A percentile compares a stretch with the other conserved stretches of the same genome.
phyloP scores from a whole-genome alignment of 2,329 filamentous ascomycete genomes.

The Malbranchea cinnamomea region DNA sequence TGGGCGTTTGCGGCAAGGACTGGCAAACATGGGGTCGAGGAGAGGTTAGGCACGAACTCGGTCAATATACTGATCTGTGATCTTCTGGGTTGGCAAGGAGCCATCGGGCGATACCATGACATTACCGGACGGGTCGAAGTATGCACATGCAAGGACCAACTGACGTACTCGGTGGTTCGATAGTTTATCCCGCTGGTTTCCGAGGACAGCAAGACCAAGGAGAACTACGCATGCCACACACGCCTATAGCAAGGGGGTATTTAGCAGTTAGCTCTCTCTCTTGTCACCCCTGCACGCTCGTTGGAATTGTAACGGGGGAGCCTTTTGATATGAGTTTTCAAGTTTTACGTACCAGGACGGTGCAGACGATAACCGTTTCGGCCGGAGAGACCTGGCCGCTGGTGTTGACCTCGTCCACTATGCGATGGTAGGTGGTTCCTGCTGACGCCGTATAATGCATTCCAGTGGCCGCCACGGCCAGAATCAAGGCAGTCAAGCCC shows the following conservation, averaged over 20 bases:
- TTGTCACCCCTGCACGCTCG: constrained; percentile 5
- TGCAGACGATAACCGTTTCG: constrained; percentile 58
- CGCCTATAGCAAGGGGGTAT: constrained; percentile 32
- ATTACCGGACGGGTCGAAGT: constrained; percentile 29
- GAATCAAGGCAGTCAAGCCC: constrained; percentile 46
- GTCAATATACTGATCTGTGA: constrained; percentile 63
- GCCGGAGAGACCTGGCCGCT: constrained; percentile 39
- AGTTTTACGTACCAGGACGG: constrained; percentile 45
- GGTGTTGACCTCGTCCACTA: constrained; percentile 27
- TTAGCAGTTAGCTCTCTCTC: constrained; percentile 2
- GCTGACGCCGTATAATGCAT: constrained; percentile 77
- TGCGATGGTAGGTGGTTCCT: constrained; percentile 52
- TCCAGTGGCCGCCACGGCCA: constrained; percentile 62
- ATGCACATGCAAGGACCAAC: constrained; percentile 34
- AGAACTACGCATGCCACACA: constrained; percentile 47
- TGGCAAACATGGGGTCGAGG: background rate
- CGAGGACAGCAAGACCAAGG: constrained; percentile 39
- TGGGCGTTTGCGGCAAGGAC: background rate
- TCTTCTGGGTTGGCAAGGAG: constrained; percentile 41
- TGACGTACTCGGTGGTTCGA: constrained; percentile 47
- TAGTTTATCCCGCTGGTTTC: constrained; percentile 37
- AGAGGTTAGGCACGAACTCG: constrained; percentile 33
- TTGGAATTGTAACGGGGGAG: background rate
- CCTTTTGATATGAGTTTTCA: no score
- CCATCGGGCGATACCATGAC: constrained; percentile 34